phyloP scores from a whole-genome alignment of 352 stramenopile genomes.

The Blastocystis sp. region DNA sequence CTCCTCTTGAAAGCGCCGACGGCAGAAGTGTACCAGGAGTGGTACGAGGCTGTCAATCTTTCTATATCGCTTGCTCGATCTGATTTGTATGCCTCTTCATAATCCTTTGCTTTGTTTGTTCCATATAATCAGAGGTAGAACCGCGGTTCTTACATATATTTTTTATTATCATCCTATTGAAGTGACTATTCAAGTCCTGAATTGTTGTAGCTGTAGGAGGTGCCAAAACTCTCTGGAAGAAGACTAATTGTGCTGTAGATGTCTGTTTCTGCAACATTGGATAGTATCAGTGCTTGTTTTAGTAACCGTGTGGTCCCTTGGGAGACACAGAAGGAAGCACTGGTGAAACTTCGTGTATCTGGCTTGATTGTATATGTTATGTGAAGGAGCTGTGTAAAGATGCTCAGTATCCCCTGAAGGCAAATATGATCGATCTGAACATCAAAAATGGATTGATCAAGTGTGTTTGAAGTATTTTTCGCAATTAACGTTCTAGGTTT shows the following conservation, averaged over 20 bases:
- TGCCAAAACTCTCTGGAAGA: too few species aligned
- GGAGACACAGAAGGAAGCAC: neutral
- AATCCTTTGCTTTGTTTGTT: neutral
- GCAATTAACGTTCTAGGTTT: neutral
- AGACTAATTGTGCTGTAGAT: neutral
- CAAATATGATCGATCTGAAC: neutral
- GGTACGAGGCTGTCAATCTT: constrained; percentile 13
- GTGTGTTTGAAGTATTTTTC: neutral
- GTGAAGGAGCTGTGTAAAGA: neutral
- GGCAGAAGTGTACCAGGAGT: neutral
- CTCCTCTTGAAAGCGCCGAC: neutral
- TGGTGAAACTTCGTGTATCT: neutral
- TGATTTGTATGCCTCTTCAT: neutral
- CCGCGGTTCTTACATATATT: too few species aligned
- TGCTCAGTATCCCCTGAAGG: neutral
- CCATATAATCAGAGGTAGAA: neutral
- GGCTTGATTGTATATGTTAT: neutral
- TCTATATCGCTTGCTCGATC: neutral
- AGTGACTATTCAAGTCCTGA: too few species aligned
- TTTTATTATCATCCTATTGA: too few species aligned
- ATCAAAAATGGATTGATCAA: neutral
- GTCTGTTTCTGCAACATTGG: neutral
- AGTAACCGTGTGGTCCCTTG: neutral
- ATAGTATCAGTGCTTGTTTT: neutral
- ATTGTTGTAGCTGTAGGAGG: too few species aligned